Base-by-base conservation (phyloP, 2,329 filamentous ascomycete genomes). In the Xylariaceae sp. region DNA sequence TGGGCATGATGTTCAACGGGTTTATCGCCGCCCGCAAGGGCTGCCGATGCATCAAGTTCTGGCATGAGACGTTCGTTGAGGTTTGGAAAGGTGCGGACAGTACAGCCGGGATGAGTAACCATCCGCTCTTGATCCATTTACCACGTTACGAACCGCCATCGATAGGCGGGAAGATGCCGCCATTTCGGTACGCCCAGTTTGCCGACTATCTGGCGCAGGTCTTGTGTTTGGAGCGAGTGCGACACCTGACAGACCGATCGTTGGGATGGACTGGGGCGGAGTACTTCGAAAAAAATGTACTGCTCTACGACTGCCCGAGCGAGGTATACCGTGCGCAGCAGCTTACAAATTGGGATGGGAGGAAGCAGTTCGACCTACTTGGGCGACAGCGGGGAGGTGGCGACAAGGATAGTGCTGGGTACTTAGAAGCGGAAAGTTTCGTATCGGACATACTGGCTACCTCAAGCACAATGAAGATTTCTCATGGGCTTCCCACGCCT, bases 221-320 rank as follows among this genome's bases (percentile, higher is more conserved):
- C 39, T 43, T 28, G 4, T 42, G 31, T 18, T 52, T 43, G 31
- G 50, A 52, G 45, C 44, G 50, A 17, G 50, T 48, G 16, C 50
- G 50, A 31, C 34, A 47, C 12, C 31, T 48, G 6, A 40, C 44
- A 14, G 50, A 52, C 28, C 13, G 33, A 14, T 19, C 39, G 13
- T 34, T 33, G 22, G 22, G 33, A n/a, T 52, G 50, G 50, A n/a
- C 47, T 17, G 50, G 50, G 13, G 44, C 50, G 0, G 50, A 28
- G 11, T 52, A 52, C 16, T 52, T 43, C 19, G 44, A 45, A 16
- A 43, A 44, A 14, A 44, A 52, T 22, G 19, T 52, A n/a, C n/a
- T n/a, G n/a, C n/a, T n/a, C n/a, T n/a, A n/a, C n/a, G n/a, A n/a
- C n/a, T n/a, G n/a, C n/a, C n/a, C n/a, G n/a, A n/a, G n/a, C n/a